Conservation (phyloP, 768 basidiomycete genomes). For the Suillus placidus region DNA sequence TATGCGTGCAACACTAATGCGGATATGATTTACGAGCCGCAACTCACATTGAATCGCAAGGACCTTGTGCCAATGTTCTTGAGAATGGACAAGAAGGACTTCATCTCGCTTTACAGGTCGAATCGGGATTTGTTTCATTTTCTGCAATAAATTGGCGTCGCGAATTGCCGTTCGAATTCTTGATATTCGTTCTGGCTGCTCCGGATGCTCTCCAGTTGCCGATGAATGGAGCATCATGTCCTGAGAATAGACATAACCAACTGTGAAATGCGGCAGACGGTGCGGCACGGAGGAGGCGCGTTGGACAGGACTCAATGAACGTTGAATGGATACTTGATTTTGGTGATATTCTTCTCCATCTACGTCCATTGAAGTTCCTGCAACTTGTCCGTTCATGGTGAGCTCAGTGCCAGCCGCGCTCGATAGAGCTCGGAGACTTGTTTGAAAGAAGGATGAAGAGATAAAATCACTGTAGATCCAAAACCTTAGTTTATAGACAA, state of each 20-base stretch:
- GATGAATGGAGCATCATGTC: constrained; percentile 87
- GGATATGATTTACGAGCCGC: constrained; percentile 17
- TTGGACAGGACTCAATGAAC: constrained; percentile 23
- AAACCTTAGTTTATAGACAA: constrained; percentile 1
- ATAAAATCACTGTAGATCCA: constrained; percentile 2
- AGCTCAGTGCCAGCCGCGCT: constrained; percentile 8
- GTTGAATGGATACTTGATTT: constrained; percentile 8
- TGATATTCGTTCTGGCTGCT: constrained; percentile 75
- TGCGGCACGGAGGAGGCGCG: constrained; percentile 38
- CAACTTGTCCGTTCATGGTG: constrained; percentile 24
- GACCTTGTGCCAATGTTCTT: constrained; percentile 92
- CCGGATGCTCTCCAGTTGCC: constrained; percentile 65
- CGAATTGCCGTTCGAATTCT: constrained; percentile 70
- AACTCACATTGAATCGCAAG: constrained; percentile 76
- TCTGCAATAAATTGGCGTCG: constrained; percentile 56
- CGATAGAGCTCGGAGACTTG: constrained; percentile 7
- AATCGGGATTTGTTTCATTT: constrained; percentile 81
- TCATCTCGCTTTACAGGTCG: constrained; percentile 76
- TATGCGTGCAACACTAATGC: constrained; percentile 16
- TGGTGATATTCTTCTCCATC: constrained; percentile 21
- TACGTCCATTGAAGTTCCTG: constrained; percentile 31
- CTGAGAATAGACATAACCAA: constrained; percentile 85
- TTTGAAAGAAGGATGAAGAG: constrained; percentile 9
- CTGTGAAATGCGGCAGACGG: constrained; percentile 35
- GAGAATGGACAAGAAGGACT: constrained; percentile 85